Conservation (phyloP, 768 basidiomycete genomes). For the Boletus pseudopeckii region DNA sequence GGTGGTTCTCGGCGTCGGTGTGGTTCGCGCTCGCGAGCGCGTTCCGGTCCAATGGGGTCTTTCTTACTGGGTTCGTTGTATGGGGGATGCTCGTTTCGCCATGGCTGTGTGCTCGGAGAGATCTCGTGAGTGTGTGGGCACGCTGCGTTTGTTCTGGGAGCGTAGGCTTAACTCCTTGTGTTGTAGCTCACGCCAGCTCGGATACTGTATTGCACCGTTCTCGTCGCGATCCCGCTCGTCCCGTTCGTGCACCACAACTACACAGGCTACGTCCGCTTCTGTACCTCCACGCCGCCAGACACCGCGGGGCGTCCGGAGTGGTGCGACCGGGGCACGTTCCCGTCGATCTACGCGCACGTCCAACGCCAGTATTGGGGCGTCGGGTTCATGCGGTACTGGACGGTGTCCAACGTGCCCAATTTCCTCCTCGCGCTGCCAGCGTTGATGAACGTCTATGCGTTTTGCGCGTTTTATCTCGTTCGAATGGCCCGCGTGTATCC, state of each 20-base stretch:
- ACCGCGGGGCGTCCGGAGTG: conserved; percentile 40
- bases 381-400: conserved; percentile 88
- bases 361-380: conserved; percentile 85
- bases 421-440: conserved; percentile 77
- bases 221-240: conserved; percentile 45
- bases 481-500: conserved; percentile 2
- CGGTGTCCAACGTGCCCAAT: conserved; percentile 78
- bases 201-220: conserved; percentile 36
- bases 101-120: conserved; percentile 38
- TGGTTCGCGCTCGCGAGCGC: conserved; percentile 59
- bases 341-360: conserved; percentile 77
- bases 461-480: conserved; percentile 26
- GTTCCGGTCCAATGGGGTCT: conserved; percentile 77
- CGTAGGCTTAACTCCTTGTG: neutral
- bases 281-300: conserved; percentile 29
- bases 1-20: conserved; percentile 55
- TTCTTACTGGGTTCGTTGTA: conserved; percentile 72
- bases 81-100: conserved; percentile 70
- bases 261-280: conserved; percentile 66
- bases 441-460: conserved; percentile 45
- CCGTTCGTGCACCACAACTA: conserved; percentile 77
- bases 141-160: neutral
- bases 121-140: conserved; percentile 16
- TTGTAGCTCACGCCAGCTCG: conserved; percentile 35
- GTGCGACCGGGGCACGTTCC: conserved; percentile 54